Evolutionary conservation across 257 asterid species (phyloP).

Genomic region (Misopates orontium): DNA sequence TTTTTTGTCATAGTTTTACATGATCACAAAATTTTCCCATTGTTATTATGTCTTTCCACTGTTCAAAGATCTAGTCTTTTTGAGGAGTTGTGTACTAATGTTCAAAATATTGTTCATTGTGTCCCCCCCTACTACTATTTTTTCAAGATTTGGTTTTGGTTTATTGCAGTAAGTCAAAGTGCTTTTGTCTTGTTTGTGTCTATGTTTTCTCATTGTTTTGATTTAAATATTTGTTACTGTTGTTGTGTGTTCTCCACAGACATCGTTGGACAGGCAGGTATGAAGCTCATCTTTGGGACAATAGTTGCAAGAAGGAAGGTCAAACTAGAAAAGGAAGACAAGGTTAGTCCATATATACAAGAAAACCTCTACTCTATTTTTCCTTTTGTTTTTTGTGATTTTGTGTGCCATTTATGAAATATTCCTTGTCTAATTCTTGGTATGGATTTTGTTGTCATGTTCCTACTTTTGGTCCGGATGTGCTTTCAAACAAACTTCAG

Average conservation of each 20-base stretch:
- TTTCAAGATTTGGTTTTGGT: background rate
- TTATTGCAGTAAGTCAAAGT: no score
- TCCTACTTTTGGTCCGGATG: background rate
- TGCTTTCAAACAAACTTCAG: constrained; percentile 39
- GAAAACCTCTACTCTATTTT: constrained; percentile 20
- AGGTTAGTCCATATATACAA: constrained; percentile 36
- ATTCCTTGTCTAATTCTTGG: constrained; percentile 33
- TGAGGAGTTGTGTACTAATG: background rate
- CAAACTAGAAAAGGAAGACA: constrained; percentile 58
- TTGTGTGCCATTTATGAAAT: background rate
- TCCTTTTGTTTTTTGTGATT: constrained; percentile 16
- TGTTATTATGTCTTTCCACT: constrained; percentile 10
- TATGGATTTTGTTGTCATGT: constrained; percentile 34
- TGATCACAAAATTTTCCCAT: background rate
- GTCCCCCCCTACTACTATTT: background rate
- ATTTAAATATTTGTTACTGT: background rate
- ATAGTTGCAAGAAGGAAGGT: constrained; percentile 53
- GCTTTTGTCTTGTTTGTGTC: background rate
- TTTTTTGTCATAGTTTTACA: background rate
- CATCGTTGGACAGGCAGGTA: constrained; percentile 43
- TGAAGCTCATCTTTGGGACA: constrained; percentile 53
- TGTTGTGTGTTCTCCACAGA: background rate
- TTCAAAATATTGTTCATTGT: background rate
- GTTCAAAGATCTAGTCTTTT: background rate
- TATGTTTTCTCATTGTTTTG: background rate